phyloP scores from a whole-genome alignment of 768 basidiomycete genomes.

The Lyophyllum semitale region DNA sequence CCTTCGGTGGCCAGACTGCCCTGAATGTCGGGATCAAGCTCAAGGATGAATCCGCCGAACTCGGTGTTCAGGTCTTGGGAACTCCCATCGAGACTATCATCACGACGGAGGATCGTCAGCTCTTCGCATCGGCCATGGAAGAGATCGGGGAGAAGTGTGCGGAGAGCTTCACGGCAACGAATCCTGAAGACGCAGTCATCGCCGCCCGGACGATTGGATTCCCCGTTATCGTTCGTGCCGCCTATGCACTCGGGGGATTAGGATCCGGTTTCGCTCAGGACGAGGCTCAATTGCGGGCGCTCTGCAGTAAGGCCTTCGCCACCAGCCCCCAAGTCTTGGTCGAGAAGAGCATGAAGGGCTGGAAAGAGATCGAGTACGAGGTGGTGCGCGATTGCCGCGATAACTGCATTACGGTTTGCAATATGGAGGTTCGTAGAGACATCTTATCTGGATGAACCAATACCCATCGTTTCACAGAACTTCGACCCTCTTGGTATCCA shows the following conservation, averaged over 20 bases:
- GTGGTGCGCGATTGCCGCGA: slow-evolving; percentile 97
- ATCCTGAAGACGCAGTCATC: slow-evolving; percentile 75
- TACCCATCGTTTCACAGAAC: slow-evolving; percentile 58
- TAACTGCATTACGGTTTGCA: slow-evolving; percentile 99
- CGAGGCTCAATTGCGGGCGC: slow-evolving; percentile 81
- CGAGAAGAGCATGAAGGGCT: slow-evolving; percentile 99
- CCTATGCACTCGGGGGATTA: slow-evolving; percentile 95
- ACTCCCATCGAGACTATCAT: slow-evolving; percentile 98
- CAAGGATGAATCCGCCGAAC: slow-evolving; percentile 90
- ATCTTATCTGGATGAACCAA: not conserved
- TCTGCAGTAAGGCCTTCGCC: slow-evolving; percentile 95
- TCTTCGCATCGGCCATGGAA: slow-evolving; percentile 93
- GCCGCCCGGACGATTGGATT: slow-evolving; percentile 88
- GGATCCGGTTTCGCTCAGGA: slow-evolving; percentile 97
- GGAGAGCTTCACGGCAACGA: slow-evolving; percentile 86
- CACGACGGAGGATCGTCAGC: slow-evolving; percentile 92
- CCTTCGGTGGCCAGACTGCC: slow-evolving; percentile 98
- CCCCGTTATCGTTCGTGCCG: slow-evolving; percentile 95
- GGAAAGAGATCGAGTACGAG: slow-evolving; percentile 99
- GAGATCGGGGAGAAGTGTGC: slow-evolving; percentile 96
- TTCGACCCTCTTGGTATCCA: slow-evolving; percentile 99
- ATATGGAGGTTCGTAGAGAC: slow-evolving; percentile 89
- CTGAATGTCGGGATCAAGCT: slow-evolving; percentile 96
- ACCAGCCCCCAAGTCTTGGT: slow-evolving; percentile 98
- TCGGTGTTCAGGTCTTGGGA: slow-evolving; percentile 92